These are phyloP conservation scores for Saccharomycopsis hybrid DNA, from an alignment of 1,139 yeast genomes.

Conservation along the genomic window DNA sequence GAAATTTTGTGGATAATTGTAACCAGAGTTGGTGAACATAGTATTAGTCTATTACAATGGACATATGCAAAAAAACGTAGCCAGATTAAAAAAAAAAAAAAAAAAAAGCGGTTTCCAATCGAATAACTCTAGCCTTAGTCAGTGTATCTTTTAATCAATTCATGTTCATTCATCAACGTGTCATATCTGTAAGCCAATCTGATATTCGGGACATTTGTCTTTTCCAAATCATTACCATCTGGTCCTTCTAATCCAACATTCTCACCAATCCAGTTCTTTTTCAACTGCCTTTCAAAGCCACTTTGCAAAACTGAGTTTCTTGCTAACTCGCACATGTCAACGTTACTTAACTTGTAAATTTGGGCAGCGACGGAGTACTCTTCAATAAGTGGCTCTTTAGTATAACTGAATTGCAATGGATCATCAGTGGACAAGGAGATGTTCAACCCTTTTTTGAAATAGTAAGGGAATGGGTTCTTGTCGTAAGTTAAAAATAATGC, in stretches of 20 bases:
- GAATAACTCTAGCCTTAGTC: too few species aligned
- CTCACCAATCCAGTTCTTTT: conserved; percentile 89
- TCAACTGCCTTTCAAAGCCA: conserved; percentile 83
- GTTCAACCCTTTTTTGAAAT: conserved; percentile 87
- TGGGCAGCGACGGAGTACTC: conserved; percentile 98
- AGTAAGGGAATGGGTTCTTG: conserved; percentile 84
- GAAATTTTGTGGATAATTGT: too few species aligned
- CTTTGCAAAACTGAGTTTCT: conserved; percentile 81
- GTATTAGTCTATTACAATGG: too few species aligned
- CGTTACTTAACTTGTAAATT: conserved; percentile 86
- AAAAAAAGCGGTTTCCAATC: too few species aligned
- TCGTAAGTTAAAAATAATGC: conserved; percentile 94
- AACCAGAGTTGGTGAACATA: too few species aligned
- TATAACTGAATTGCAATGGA: conserved; percentile 90
- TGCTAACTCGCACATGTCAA: conserved; percentile 92
- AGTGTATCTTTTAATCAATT: conserved; percentile 39
- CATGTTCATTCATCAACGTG: conserved; percentile 70
- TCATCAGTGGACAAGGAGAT: conserved; percentile 92
- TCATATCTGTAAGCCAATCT: conserved; percentile 78
- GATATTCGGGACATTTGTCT: conserved; percentile 90
- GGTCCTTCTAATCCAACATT: conserved; percentile 56
- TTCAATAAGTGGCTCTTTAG: conserved; percentile 96
- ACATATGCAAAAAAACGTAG: too few species aligned
- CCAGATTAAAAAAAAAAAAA: too few species aligned
- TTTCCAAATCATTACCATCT: conserved; percentile 81